Evolutionary conservation across 2,329 filamentous ascomycete species (phyloP).

Genomic region (Trichoderma harzianum): DNA sequence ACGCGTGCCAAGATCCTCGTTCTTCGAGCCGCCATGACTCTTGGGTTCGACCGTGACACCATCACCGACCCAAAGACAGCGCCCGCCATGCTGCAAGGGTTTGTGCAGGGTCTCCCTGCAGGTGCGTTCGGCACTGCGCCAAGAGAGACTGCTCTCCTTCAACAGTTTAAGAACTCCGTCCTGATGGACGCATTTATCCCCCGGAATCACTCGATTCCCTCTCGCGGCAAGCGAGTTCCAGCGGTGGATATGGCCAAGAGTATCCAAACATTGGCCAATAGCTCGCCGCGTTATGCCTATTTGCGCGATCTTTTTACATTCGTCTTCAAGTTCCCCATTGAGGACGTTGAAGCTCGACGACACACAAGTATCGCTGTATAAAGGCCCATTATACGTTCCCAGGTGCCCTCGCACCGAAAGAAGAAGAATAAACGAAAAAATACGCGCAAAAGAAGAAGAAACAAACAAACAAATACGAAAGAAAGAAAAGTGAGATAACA

Average conservation of each 20-base stretch:
- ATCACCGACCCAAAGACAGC: slow-evolving; percentile 43
- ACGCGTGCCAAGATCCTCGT: slow-evolving; percentile 75
- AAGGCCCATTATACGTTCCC: background rate
- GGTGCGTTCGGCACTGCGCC: slow-evolving; percentile 74
- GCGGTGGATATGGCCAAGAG: slow-evolving; percentile 78
- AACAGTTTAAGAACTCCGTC: slow-evolving; percentile 78
- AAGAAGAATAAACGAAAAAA: background rate
- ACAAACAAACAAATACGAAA: background rate
- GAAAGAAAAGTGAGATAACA: background rate
- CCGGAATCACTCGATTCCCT: slow-evolving; percentile 41
- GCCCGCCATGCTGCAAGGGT: slow-evolving; percentile 62
- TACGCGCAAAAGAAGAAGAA: background rate
- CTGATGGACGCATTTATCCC: slow-evolving; percentile 62
- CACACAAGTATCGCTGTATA: slow-evolving; percentile 59
- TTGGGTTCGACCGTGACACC: slow-evolving; percentile 67
- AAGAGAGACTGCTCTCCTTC: slow-evolving; percentile 68
- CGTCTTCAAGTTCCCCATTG: slow-evolving; percentile 79
- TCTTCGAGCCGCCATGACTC: slow-evolving; percentile 80
- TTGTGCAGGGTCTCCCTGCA: slow-evolving; percentile 70
- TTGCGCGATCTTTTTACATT: slow-evolving; percentile 77
- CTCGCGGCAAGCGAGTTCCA: slow-evolving; percentile 55
- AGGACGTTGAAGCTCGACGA: slow-evolving; percentile 70
- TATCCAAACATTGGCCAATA: slow-evolving; percentile 70
- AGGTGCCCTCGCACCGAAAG: background rate
- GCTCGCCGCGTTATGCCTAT: slow-evolving; percentile 68